phyloP scores from a whole-genome alignment of 2,329 filamentous ascomycete genomes.

The Exophiala phaeomuriformis region DNA sequence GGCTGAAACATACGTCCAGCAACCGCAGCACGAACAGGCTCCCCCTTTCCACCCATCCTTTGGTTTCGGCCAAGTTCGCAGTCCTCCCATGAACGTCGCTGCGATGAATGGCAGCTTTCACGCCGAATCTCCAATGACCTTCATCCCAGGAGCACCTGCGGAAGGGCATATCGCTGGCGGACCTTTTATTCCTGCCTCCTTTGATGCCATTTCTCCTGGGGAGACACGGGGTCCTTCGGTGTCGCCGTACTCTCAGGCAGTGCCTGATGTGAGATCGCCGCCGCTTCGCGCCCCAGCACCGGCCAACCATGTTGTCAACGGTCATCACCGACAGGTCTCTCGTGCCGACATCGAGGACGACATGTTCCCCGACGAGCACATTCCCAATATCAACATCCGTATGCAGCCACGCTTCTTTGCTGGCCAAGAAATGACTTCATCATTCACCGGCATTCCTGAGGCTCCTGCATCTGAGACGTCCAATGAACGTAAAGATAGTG shows the following conservation, averaged over 20 bases:
- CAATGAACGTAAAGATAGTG: not conserved
- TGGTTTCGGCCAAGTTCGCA: slow-evolving; percentile 13
- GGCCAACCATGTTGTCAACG: slow-evolving; percentile 15
- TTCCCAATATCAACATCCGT: slow-evolving; percentile 25
- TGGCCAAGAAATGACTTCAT: slow-evolving; percentile 5
- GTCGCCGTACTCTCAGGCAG: slow-evolving; percentile 1
- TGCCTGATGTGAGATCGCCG: slow-evolving; percentile 9
- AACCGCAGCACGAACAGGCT: slow-evolving; percentile 4
- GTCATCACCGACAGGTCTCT: slow-evolving; percentile 19
- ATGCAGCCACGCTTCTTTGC: slow-evolving; percentile 19
- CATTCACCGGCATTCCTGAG: slow-evolving; percentile 3
- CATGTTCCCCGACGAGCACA: slow-evolving; percentile 25
- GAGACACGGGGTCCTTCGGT: not conserved
- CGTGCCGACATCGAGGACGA: slow-evolving; percentile 23
- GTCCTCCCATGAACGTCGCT: slow-evolving; percentile 8
- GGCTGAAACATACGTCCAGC: slow-evolving; percentile 8
- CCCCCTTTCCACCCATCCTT: slow-evolving; percentile 11
- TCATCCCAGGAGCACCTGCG: slow-evolving; percentile 4
- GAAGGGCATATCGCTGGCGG: slow-evolving; percentile 7
- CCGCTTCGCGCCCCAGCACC: not conserved
- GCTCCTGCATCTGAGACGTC: slow-evolving; percentile 4
- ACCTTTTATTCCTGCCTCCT: slow-evolving; percentile 7
- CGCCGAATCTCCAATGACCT: slow-evolving; percentile 13
- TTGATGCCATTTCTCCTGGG: slow-evolving; percentile 6
- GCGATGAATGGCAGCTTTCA: slow-evolving; percentile 15